Percentiles rank a stretch among this genome's conserved stretches.
Conservation (phyloP, 352 stramenopile species). For the Peronospora belbahrii region DNA sequence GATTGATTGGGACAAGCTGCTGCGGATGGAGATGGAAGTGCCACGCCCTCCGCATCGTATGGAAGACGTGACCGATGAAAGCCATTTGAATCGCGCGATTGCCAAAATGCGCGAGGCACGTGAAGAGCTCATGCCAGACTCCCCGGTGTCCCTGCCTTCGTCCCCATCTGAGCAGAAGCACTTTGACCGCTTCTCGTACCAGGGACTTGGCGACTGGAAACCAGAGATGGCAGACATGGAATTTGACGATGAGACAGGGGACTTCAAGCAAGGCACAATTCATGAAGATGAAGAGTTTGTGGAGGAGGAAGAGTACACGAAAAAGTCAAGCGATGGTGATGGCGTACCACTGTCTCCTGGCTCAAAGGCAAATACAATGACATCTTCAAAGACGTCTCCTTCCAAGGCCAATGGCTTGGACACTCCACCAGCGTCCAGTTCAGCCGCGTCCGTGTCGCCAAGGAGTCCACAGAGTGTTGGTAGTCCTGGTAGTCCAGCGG, state of each 20-base stretch:
- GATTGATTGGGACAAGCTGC: slow-evolving; percentile 59
- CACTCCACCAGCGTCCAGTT: slow-evolving; percentile 30
- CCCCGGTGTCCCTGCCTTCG: slow-evolving; percentile 51
- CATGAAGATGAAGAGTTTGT: slow-evolving; percentile 53
- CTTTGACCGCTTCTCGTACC: slow-evolving; percentile 71
- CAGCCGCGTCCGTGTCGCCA: slow-evolving; percentile 30
- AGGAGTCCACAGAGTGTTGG: slow-evolving; percentile 32
- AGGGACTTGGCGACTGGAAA: slow-evolving; percentile 51
- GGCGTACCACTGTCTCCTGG: slow-evolving; percentile 29
- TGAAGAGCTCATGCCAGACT: slow-evolving; percentile 69
- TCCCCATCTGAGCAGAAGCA: slow-evolving; percentile 62
- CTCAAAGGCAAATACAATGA: slow-evolving; percentile 34
- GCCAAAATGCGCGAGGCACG: slow-evolving; percentile 60
- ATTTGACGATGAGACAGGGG: slow-evolving; percentile 48
- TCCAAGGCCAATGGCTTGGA: slow-evolving; percentile 29
- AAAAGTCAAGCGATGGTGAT: slow-evolving; percentile 26
- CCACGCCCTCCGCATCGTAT: slow-evolving; percentile 60
- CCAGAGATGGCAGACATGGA: slow-evolving; percentile 58
- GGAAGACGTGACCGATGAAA: slow-evolving; percentile 67
- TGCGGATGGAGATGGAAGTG: slow-evolving; percentile 53
- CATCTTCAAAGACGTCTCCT: slow-evolving; percentile 24
- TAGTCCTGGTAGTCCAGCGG: slow-evolving; percentile 18
- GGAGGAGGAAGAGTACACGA: slow-evolving; percentile 33
- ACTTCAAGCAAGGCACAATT: slow-evolving; percentile 50
- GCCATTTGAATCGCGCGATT: slow-evolving; percentile 51